Base-by-base conservation (phyloP, 176 grass and related monocot genomes). In the Saccharum officinarum region DNA sequence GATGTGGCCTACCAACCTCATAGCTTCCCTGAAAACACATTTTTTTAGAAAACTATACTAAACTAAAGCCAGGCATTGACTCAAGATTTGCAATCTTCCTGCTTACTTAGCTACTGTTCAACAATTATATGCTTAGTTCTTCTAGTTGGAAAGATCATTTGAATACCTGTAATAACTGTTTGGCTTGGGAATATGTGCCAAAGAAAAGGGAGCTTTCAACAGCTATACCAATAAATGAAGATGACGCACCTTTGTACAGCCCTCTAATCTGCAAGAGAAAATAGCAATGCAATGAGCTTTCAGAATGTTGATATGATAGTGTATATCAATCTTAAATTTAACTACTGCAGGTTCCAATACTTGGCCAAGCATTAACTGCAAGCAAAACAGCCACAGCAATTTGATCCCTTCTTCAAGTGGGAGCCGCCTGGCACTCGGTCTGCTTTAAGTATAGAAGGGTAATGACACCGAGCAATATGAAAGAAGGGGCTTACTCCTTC, bases 161-260 rank as follows among this genome's bases (percentile, higher is more conserved):
- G 31, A 68, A 47, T 87, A 98, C 95, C 95, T 98, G 93, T 77
- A 98, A 87, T 82, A 93, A 81, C 67, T 89, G 86, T 84, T 98
- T 98, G 44, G 84, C 85, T 69, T 92, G 93, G 30, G 89, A 90
- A 88, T 98, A 98, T 44, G 89, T 93, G 69, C 95, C 95, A 87
- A 98, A 98, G 67, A 93, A 89, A 79, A 98, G 83, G 31, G 95
- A 95, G 78, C 95, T 98, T 88, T 98, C 95, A 80, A 95, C 61
- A 78, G 95, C 93, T 80, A 92, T 95, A 77, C 95, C 93, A 68
- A 95, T 69, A 86, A 98, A 98, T 70, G 95, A 93, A 90, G 95
- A 95, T 69, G 95, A 98, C 8, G 93, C 95, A 76, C 95, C 95
- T 89, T 84, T 91, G 91, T 95, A 98, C 77, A 95, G 50, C 60